Conservation (phyloP, 176 grass and related monocot genomes). For the Juncus effusus region DNA sequence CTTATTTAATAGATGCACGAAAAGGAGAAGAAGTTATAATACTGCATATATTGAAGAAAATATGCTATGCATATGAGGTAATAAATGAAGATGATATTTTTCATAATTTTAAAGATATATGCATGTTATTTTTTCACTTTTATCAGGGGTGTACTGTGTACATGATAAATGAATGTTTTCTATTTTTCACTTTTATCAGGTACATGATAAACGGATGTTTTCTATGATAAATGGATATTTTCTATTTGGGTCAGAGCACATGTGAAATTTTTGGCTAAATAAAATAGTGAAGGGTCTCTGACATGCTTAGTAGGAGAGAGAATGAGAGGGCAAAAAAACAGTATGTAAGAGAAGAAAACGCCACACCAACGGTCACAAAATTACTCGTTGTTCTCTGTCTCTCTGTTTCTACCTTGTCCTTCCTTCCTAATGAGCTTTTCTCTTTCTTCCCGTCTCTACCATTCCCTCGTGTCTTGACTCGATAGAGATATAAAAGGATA, state of each 20-base stretch:
- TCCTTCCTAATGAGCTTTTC: background rate
- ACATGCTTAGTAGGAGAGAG: slow-evolving; percentile 29
- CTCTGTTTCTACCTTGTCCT: background rate
- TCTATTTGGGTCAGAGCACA: no score
- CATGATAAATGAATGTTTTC: no score
- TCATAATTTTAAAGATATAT: no score
- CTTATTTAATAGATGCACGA: no score
- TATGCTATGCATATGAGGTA: background rate
- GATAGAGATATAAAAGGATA: background rate
- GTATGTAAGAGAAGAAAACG: slow-evolving; percentile 32
- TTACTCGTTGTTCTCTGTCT: background rate
- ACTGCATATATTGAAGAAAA: slow-evolving; percentile 1
- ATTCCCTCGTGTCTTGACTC: slow-evolving; percentile 14
- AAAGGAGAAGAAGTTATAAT: background rate
- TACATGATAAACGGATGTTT: no score
- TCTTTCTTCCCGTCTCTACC: slow-evolving; percentile 17
- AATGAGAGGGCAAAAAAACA: background rate
- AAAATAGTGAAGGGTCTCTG: slow-evolving; percentile 6
- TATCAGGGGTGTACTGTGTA: no score
- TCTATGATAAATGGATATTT: no score
- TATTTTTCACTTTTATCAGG: no score
- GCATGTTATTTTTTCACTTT: no score
- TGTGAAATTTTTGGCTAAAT: no score
- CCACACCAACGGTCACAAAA: slow-evolving; percentile 70
- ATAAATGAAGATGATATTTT: no score